Conservation (phyloP, 768 basidiomycete genomes). For the Kwoniella europaea region DNA sequence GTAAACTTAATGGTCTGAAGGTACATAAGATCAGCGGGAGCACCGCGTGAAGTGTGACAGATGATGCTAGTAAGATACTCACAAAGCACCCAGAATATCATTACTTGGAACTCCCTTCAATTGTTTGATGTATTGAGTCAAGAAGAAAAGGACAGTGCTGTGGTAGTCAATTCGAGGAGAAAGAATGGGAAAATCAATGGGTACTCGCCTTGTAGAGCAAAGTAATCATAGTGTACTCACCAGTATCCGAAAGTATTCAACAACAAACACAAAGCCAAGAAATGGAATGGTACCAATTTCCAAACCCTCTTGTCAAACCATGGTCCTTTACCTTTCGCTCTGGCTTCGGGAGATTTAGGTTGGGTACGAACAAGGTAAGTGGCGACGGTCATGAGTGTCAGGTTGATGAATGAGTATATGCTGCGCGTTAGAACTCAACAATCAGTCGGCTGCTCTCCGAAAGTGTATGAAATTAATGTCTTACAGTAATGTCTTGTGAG, state of each 20-base stretch:
- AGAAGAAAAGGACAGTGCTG: constrained; percentile 18
- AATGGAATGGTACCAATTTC: constrained; percentile 28
- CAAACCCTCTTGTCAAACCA: constrained; percentile 32
- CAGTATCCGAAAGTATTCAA: constrained; percentile 35
- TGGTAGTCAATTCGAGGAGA: no score
- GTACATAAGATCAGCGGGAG: not conserved
- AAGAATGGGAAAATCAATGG: no score
- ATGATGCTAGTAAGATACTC: not conserved
- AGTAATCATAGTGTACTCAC: constrained; percentile 3
- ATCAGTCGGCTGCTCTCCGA: not conserved
- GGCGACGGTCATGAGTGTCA: constrained; percentile 15
- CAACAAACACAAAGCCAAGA: constrained; percentile 24
- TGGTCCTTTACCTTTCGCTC: constrained; percentile 29
- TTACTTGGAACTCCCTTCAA: not conserved
- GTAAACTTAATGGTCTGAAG: constrained; percentile 28
- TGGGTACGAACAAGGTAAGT: constrained; percentile 31
- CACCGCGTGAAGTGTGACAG: no score
- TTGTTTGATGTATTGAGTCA: constrained; percentile 20
- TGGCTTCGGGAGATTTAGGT: constrained; percentile 37
- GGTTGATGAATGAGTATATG: constrained; percentile 37
- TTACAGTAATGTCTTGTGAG: constrained; percentile 43
- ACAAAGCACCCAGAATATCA: constrained; percentile 20
- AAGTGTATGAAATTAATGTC: not conserved
- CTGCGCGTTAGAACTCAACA: constrained; percentile 13
- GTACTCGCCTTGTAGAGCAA: not conserved